Conservation (phyloP, 768 basidiomycete genomes). For the Termitomyces sp. region DNA sequence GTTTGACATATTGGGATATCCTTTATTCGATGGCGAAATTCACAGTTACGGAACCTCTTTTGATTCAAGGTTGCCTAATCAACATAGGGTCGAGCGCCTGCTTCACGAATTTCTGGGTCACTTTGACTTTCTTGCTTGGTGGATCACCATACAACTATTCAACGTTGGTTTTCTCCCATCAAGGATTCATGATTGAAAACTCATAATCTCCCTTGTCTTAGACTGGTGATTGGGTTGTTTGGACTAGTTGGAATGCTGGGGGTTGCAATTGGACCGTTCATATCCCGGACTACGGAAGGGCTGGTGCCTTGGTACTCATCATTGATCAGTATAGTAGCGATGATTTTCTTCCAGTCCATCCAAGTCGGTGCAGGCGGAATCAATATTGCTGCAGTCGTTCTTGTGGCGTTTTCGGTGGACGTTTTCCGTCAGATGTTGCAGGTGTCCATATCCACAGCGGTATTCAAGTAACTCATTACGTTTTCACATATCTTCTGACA, state of each 20-base stretch:
- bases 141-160: slow-evolving; percentile 72
- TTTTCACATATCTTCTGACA: not conserved
- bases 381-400: slow-evolving; percentile 62
- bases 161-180: slow-evolving; percentile 40
- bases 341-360: slow-evolving; percentile 51
- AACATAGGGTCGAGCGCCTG: slow-evolving; percentile 57
- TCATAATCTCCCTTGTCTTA: slow-evolving; percentile 11
- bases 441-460: slow-evolving; percentile 56
- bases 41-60: slow-evolving; percentile 68
- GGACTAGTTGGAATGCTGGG: slow-evolving; percentile 70
- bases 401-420: slow-evolving; percentile 66
- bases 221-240: slow-evolving; percentile 64
- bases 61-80: slow-evolving; percentile 65
- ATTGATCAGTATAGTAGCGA: slow-evolving; percentile 44
- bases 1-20: slow-evolving; percentile 62
- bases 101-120: slow-evolving; percentile 62
- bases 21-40: slow-evolving; percentile 74
- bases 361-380: slow-evolving; percentile 68
- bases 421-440: slow-evolving; percentile 72
- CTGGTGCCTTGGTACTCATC: slow-evolving; percentile 76
- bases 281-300: slow-evolving; percentile 62
- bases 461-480: slow-evolving; percentile 41
- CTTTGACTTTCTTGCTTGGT: slow-evolving; percentile 75
- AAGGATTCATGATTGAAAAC: not conserved
- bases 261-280: slow-evolving; percentile 61